Conservation (phyloP, 1,284 basidiomycete species). For the Anthracocystis panici-leucophaei region DNA sequence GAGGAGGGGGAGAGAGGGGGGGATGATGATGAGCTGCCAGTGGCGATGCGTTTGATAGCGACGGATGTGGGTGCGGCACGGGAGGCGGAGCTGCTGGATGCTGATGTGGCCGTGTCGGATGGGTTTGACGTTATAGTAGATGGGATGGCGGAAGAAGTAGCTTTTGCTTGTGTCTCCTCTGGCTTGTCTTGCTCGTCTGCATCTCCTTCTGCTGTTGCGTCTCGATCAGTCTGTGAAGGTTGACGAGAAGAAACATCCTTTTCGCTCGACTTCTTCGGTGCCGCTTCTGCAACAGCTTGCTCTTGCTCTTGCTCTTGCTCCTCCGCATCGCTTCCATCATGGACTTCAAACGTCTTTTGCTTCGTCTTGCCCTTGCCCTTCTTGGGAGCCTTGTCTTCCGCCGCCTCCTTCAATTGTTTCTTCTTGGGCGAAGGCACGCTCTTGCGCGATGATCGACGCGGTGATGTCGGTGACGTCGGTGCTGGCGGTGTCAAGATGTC, state of each 20-base stretch:
- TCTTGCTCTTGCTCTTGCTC: constrained; percentile 15
- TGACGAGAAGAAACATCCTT: constrained; percentile 7
- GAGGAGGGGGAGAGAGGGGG: constrained; percentile 5
- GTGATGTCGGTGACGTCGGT: constrained; percentile 14
- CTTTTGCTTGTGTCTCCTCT: constrained; percentile 5
- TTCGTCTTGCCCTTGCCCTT: constrained; percentile 22
- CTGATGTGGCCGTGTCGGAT: not conserved
- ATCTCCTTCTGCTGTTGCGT: constrained; percentile 5
- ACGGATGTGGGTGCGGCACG: constrained; percentile 11
- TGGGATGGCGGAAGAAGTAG: not conserved
- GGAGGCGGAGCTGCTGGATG: not conserved
- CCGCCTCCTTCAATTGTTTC: constrained; percentile 10
- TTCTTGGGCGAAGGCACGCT: constrained; percentile 32
- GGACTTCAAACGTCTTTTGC: constrained; percentile 24
- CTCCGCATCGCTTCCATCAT: constrained; percentile 1
- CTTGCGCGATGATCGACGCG: constrained; percentile 21
- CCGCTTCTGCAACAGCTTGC: not conserved
- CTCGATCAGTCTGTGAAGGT: constrained; percentile 2
- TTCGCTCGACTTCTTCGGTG: not conserved
- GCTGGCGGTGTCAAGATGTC: constrained; percentile 32
- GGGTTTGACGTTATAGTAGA: not conserved
- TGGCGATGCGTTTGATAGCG: constrained; percentile 30
- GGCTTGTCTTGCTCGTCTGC: constrained; percentile 6
- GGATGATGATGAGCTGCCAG: not conserved
- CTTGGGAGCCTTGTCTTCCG: constrained; percentile 3